Evolutionary conservation across 23 red algal genomes (phyloP).

Genomic region (Gracilaria caudata): DNA sequence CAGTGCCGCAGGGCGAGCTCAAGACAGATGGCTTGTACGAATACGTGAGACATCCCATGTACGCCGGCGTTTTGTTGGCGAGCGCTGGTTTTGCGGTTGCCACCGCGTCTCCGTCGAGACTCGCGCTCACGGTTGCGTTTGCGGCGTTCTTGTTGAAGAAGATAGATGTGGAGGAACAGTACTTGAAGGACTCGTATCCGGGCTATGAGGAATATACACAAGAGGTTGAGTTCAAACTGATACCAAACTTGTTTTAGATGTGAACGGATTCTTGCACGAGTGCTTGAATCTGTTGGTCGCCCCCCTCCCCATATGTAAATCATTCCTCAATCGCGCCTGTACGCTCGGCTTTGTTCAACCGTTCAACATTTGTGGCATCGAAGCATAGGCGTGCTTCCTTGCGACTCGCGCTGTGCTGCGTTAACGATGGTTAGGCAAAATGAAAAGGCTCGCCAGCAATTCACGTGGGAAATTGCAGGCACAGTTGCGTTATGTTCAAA

Average conservation of each 20-base stretch:
- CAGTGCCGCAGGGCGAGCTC: slow-evolving; percentile 66
- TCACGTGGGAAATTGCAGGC: no score
- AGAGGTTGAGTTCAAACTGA: slow-evolving; percentile 70
- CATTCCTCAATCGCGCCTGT: slow-evolving; percentile 13
- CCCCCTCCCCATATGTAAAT: background rate
- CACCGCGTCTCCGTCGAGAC: slow-evolving; percentile 73
- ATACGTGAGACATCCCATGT: slow-evolving; percentile 94
- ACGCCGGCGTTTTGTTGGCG: slow-evolving; percentile 84
- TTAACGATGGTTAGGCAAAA: no score
- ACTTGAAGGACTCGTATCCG: slow-evolving; percentile 82
- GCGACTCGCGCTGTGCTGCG: no score
- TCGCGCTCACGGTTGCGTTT: slow-evolving; percentile 85
- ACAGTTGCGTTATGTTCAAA: no score
- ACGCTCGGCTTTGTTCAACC: slow-evolving; percentile 5
- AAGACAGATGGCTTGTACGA: slow-evolving; percentile 85
- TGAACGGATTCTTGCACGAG: background rate
- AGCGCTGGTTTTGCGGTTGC: slow-evolving; percentile 72
- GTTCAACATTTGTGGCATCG: background rate
- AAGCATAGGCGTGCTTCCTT: background rate
- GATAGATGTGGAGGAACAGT: slow-evolving; percentile 93
- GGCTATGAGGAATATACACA: slow-evolving; percentile 81
- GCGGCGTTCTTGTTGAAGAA: slow-evolving; percentile 80
- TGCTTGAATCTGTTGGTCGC: background rate
- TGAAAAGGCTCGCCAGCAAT: no score
- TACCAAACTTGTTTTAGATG: slow-evolving; percentile 54